Percentiles rank a stretch among this genome's conserved stretches.
Evolutionary conservation across 106 monocot species (phyloP).

Genomic region (Dactylorhiza incarnata): DNA sequence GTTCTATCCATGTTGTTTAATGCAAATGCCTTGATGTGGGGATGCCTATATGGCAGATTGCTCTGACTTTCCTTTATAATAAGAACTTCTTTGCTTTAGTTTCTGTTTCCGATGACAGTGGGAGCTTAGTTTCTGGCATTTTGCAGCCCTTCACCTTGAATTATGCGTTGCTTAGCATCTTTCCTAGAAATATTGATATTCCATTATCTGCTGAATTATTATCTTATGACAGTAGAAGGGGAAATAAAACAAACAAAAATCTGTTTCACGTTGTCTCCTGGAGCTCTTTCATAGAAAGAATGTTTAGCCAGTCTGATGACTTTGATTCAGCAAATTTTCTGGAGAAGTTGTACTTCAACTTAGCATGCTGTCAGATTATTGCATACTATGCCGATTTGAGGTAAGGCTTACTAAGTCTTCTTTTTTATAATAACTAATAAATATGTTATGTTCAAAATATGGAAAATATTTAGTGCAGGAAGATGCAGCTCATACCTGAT

Average conservation of each 20-base stretch:
- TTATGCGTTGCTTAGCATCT: conserved; percentile 46
- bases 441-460: too few relatives aligned
- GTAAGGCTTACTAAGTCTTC: too few relatives aligned
- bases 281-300: conserved; percentile 38
- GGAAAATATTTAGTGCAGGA: too few relatives aligned
- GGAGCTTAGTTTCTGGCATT: conserved; percentile 47
- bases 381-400: too few relatives aligned
- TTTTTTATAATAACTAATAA: too few relatives aligned
- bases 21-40: conserved; percentile 14
- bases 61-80: conserved; percentile 61
- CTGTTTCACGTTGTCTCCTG: conserved; percentile 33
- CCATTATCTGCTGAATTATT: neutral
- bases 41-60: conserved; percentile 70
- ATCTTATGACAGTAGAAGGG: conserved; percentile 19
- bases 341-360: conserved; percentile 42
- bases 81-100: conserved; percentile 46
- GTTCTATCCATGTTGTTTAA: too few relatives aligned
- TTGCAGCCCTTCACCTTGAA: conserved; percentile 67
- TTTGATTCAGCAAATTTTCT: conserved; percentile 11
- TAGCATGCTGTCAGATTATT: conserved; percentile 20
- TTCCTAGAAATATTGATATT: conserved; percentile 6
- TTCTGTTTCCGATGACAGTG: conserved; percentile 36
- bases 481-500: too few relatives aligned
- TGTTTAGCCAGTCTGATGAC: conserved; percentile 22
- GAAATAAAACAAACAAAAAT: conserved; percentile 23